Evolutionary conservation across 1,284 basidiomycete species (phyloP), one percentile per base, ranked within the genome.

Genomic region (Heterobasidion irregulare): DNA sequence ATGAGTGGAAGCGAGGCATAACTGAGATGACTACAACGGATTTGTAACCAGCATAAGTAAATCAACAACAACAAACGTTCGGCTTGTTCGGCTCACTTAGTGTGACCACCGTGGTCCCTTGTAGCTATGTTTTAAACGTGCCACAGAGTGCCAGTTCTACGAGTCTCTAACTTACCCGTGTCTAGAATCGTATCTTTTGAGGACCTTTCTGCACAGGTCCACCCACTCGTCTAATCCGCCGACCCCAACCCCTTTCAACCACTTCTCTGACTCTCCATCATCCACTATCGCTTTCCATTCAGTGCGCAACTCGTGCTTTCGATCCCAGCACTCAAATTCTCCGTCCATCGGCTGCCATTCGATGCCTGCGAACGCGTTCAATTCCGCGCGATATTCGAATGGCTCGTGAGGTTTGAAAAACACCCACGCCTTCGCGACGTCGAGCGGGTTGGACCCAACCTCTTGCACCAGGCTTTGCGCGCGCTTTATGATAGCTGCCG

Each of bases 181-280:
- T 26, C 38, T 41, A 5, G 5, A 66, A 46, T 64, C 63, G 36
- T 74, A 74, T 52, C 73, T 69, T 53, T 65, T 65, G 45, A 81
- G 56, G 56, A 88, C 62, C 59, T 65, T 72, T 58, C 70, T 65
- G 73, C 85, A 76, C 59, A 88, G 62, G 19, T 74, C 74, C 8
- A 83, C 72, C 88, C 87, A 90, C 58, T 87, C 84, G 19, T 78
- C 64, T 2, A 68, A 59, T 10, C 77, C 79, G n/a, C 38, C 38
- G 61, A 75, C 66, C 0, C 88, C 87, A 33, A 89, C 79, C 2
- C 77, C 83, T 55, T 69, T 68, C n/a, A 86, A 73, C 82, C 81
- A 87, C 26, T 71, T 70, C 46, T 76, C 75, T 3, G 79, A 82
- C 53, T 80, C 75, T 0, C 83, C 84, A 1, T 62, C 68, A 56